A percentile compares a stretch with the other conserved stretches of the same genome.
Evolutionary conservation across 2,329 filamentous ascomycete genomes (phyloP).

Genomic region (Chaetomium sp.): DNA sequence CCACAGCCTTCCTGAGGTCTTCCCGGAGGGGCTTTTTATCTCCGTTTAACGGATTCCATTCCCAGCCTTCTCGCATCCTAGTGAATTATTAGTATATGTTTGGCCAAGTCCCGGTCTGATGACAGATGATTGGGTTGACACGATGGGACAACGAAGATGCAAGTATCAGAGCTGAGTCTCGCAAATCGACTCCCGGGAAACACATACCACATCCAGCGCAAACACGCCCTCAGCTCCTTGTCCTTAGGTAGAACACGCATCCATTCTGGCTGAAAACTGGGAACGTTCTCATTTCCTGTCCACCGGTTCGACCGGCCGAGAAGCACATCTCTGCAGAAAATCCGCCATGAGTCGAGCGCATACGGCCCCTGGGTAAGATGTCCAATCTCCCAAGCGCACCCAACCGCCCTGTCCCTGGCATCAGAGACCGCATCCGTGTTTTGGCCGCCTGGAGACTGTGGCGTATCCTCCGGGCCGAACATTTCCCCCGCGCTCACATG

Average conservation of each 20-base stretch:
- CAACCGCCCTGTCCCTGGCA: conserved; percentile 16
- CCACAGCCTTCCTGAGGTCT: conserved; percentile 50
- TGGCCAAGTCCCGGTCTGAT: neutral
- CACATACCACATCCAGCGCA: conserved; percentile 72
- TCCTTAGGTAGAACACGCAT: conserved; percentile 76
- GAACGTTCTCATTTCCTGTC: conserved; percentile 49
- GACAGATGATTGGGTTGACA: neutral
- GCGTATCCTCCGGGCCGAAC: conserved; percentile 26
- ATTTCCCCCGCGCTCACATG: conserved; percentile 28
- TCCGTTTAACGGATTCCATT: conserved; percentile 71
- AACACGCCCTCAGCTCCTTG: conserved; percentile 81
- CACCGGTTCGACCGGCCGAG: conserved; percentile 60
- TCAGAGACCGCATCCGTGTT: conserved; percentile 15
- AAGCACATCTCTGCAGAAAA: conserved; percentile 79
- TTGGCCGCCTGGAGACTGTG: neutral
- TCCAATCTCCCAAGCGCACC: conserved; percentile 70
- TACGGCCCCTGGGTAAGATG: conserved; percentile 79
- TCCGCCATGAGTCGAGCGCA: conserved; percentile 83
- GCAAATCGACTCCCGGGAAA: too few species aligned
- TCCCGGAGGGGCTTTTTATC: conserved; percentile 47
- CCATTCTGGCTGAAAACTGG: conserved; percentile 77
- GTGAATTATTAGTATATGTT: neutral
- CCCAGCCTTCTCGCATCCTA: conserved; percentile 70
- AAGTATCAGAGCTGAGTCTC: neutral
- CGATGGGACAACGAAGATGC: neutral